Conservation (phyloP, 1,139 yeast species). For the Lodderomyces orthopsilosis region DNA sequence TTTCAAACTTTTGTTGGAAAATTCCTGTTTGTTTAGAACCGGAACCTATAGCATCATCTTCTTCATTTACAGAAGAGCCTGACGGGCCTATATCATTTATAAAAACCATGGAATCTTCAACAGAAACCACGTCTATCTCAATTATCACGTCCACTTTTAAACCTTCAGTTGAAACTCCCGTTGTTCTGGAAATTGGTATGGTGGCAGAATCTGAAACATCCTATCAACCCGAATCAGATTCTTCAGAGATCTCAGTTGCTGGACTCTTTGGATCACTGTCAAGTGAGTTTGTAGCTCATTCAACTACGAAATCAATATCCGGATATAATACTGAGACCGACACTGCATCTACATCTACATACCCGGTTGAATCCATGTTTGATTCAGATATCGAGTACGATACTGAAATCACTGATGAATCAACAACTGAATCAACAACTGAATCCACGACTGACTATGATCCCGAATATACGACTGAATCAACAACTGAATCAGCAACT, state of each 20-base stretch:
- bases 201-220: background rate
- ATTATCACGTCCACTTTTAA: background rate
- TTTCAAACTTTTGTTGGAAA: constrained; percentile 8
- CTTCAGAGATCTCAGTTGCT: too few species aligned
- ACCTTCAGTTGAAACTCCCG: background rate
- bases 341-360: too few species aligned
- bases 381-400: too few species aligned
- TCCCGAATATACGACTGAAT: too few species aligned
- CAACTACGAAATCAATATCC: too few species aligned
- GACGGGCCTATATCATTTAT: background rate
- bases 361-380: too few species aligned
- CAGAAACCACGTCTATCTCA: background rate
- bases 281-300: too few species aligned
- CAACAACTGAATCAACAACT: background rate
- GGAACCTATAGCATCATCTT: background rate
- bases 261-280: too few species aligned
- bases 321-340: too few species aligned
- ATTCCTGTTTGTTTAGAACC: constrained; percentile 3
- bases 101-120: background rate
- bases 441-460: background rate
- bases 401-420: too few species aligned
- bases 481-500: background rate
- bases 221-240: background rate
- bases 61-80: background rate
- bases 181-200: too few species aligned